phyloP scores from a whole-genome alignment of 2,329 filamentous ascomycete genomes.

The Botryosphaeria dothidea region DNA sequence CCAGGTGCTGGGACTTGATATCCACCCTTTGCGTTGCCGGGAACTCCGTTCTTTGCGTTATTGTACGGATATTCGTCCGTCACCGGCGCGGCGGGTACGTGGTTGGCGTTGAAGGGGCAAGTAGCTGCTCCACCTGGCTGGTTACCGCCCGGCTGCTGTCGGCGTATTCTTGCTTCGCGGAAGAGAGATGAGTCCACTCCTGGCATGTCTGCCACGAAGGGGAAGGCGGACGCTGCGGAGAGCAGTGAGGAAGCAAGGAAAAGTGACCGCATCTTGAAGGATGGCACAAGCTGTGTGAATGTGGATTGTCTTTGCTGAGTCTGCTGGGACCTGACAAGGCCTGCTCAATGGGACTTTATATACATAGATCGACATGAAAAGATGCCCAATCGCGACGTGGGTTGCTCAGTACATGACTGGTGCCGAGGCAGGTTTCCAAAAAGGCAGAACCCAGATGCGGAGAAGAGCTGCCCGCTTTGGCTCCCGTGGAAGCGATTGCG shows the following conservation, averaged over 20 bases:
- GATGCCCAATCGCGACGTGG: too few species aligned
- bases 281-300: not conserved
- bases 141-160: slow-evolving; percentile 30
- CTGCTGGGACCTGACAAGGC: not conserved
- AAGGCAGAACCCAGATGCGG: not conserved
- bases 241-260: slow-evolving; percentile 25
- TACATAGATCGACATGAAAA: not conserved
- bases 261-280: slow-evolving; percentile 22
- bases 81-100: slow-evolving; percentile 38
- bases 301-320: not conserved
- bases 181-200: slow-evolving; percentile 40
- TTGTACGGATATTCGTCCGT: slow-evolving; percentile 44
- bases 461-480: not conserved
- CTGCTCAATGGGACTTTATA: not conserved
- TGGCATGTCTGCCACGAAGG: slow-evolving; percentile 38
- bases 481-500: not conserved
- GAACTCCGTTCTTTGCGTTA: slow-evolving; percentile 43
- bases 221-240: slow-evolving; percentile 34
- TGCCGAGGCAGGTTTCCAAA: not conserved
- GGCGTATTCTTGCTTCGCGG: slow-evolving; percentile 25
- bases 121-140: slow-evolving; percentile 29
- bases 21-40: slow-evolving; percentile 45
- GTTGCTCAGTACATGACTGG: not conserved
- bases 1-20: slow-evolving; percentile 46
- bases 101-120: slow-evolving; percentile 43